Conservation (phyloP, 1,284 basidiomycete genomes). For the Puccinia polysora region DNA sequence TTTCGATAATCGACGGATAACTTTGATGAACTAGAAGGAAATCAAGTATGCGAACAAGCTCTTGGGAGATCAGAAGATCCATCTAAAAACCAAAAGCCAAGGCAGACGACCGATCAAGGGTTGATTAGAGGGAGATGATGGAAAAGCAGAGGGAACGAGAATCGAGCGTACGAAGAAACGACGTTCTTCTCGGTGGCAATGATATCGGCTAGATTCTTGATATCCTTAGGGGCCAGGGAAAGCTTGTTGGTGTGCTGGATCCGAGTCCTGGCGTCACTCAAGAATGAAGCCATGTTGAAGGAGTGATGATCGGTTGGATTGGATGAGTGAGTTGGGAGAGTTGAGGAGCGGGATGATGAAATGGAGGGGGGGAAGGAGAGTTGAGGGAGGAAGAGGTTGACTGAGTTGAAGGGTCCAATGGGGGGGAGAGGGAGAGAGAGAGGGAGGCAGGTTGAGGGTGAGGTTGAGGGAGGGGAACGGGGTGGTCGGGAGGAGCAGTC, state of each 20-base stretch:
- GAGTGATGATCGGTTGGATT: no score
- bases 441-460: not conserved
- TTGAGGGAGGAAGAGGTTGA: not conserved
- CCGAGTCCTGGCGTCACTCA: conserved; percentile 26
- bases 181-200: conserved; percentile 48
- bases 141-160: not conserved
- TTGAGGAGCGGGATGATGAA: not conserved
- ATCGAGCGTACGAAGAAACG: conserved; percentile 46
- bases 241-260: conserved; percentile 40
- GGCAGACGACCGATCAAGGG: not conserved
- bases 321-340: not conserved
- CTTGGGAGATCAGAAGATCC: no score
- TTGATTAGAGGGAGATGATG: not conserved
- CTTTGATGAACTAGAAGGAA: conserved; percentile 43
- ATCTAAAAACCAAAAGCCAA: no score
- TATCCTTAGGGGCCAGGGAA: conserved; percentile 47
- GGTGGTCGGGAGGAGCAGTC: not conserved
- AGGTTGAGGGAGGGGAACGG: not conserved
- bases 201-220: conserved; percentile 48
- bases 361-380: no score
- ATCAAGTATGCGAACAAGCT: no score
- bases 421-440: not conserved
- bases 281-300: conserved; percentile 34
- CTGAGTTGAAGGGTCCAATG: not conserved
- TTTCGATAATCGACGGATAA: conserved; percentile 47